Evolutionary conservation across 495 filamentous ascomycete genomes (phyloP).

Genomic region (Penicillium desertorum): DNA sequence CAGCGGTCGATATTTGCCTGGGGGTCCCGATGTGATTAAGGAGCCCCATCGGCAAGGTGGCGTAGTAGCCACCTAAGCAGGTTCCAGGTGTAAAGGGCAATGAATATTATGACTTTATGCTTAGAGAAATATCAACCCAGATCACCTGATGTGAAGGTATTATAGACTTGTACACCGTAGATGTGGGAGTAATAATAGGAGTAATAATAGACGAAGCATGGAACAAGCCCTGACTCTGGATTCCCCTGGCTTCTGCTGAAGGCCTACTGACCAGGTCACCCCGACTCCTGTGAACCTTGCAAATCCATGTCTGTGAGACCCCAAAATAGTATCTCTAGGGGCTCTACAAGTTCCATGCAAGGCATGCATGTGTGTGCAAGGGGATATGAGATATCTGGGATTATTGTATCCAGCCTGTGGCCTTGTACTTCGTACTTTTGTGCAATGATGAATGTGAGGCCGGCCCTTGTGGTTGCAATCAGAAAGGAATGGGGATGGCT

Average conservation of each 20-base stretch:
- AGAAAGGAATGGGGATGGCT: background rate
- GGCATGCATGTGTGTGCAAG: constrained; percentile 7
- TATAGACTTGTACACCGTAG: background rate
- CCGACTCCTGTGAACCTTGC: background rate
- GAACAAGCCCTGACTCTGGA: background rate
- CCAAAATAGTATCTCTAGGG: background rate
- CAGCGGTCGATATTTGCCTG: background rate
- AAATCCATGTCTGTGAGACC: background rate
- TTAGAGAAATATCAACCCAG: background rate
- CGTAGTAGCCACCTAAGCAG: background rate
- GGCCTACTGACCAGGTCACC: constrained; percentile 1
- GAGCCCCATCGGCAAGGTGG: background rate
- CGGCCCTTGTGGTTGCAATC: background rate
- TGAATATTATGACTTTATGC: background rate
- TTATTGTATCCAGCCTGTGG: background rate
- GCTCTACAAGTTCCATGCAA: background rate
- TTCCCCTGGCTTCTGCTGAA: background rate
- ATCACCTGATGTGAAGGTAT: background rate
- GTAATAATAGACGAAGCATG: background rate
- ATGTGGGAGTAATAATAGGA: background rate
- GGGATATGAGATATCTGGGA: background rate
- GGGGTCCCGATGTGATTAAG: background rate
- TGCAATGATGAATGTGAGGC: constrained; percentile 1
- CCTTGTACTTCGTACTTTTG: background rate
- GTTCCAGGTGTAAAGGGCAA: background rate